Percentiles rank a stretch among this genome's conserved stretches.
Conservation (phyloP, 345 rosid genomes). For the Camelina sativa region DNA sequence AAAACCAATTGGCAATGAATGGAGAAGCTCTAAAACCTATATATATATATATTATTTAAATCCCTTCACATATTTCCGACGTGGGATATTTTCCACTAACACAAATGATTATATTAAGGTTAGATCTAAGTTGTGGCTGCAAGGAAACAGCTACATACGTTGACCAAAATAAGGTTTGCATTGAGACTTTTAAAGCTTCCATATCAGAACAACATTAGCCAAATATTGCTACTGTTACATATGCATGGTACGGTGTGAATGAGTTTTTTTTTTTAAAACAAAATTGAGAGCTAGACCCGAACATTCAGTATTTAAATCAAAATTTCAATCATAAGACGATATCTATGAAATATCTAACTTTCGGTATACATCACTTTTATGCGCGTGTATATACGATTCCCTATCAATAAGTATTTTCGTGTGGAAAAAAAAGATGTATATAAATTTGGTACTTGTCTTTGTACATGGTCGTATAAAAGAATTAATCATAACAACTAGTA, state of each 20-base stretch:
- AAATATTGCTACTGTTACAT: neutral
- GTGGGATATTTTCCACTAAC: too few relatives aligned
- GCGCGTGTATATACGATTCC: neutral
- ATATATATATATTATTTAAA: too few relatives aligned
- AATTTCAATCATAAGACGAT: neutral
- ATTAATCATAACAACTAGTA: neutral
- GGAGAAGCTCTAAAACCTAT: too few relatives aligned
- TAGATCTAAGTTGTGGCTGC: neutral
- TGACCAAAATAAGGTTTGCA: constrained; percentile 41
- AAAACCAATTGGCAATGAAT: too few relatives aligned
- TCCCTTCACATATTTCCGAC: too few relatives aligned
- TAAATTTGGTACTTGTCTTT: constrained; percentile 2
- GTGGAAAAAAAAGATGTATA: neutral
- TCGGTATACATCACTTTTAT: constrained; percentile 13
- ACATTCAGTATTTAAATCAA: neutral
- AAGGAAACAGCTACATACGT: constrained; percentile 29
- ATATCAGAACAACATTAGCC: neutral
- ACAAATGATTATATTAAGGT: neutral
- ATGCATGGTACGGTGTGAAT: neutral
- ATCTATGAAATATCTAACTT: constrained; percentile 7
- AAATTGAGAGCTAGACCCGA: neutral
- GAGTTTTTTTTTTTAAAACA: too few relatives aligned
- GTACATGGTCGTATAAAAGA: neutral
- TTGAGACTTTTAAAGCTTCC: neutral
- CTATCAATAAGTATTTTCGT: neutral